These are phyloP conservation scores for Crithidia thermophila DNA, from an alignment of 208 protist species.

Conservation along the genomic window DNA sequence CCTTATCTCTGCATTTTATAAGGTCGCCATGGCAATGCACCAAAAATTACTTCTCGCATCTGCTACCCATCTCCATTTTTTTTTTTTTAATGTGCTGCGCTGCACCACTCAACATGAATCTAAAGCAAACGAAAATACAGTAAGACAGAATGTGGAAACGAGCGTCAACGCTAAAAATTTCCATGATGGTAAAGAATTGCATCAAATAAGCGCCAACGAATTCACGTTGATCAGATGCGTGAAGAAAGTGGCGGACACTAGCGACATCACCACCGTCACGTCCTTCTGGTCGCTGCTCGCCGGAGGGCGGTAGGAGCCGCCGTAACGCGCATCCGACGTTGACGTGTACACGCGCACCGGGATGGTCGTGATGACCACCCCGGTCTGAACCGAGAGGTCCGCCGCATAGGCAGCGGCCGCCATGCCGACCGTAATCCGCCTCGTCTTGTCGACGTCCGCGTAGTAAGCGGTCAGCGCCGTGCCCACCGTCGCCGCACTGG, in stretches of 20 bases:
- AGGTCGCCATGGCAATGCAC: too few relatives aligned
- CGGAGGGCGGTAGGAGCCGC: slow-evolving; percentile 34
- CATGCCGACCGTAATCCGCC: slow-evolving; percentile 27
- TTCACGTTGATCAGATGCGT: slow-evolving; percentile 37
- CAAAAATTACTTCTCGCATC: too few relatives aligned
- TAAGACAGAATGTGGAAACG: background rate
- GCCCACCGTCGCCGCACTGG: slow-evolving; percentile 25
- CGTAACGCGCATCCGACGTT: background rate
- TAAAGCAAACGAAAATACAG: background rate
- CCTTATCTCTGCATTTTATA: too few relatives aligned
- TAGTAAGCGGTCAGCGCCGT: slow-evolving; percentile 42
- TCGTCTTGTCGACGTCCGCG: slow-evolving; percentile 17
- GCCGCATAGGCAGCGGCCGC: slow-evolving; percentile 30
- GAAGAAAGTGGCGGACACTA: slow-evolving; percentile 41
- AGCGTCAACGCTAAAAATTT: background rate
- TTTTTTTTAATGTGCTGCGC: too few relatives aligned
- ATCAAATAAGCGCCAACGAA: slow-evolving; percentile 10
- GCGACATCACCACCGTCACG: slow-evolving; percentile 44
- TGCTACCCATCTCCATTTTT: too few relatives aligned
- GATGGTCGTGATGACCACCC: slow-evolving; percentile 11
- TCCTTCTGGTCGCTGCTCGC: slow-evolving; percentile 2
- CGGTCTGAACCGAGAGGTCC: slow-evolving; percentile 17
- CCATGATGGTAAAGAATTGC: too few relatives aligned
- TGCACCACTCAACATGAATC: too few relatives aligned
- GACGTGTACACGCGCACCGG: slow-evolving; percentile 44